Conservation (phyloP, 2,329 filamentous ascomycete genomes). For the Colletotrichum agaves region DNA sequence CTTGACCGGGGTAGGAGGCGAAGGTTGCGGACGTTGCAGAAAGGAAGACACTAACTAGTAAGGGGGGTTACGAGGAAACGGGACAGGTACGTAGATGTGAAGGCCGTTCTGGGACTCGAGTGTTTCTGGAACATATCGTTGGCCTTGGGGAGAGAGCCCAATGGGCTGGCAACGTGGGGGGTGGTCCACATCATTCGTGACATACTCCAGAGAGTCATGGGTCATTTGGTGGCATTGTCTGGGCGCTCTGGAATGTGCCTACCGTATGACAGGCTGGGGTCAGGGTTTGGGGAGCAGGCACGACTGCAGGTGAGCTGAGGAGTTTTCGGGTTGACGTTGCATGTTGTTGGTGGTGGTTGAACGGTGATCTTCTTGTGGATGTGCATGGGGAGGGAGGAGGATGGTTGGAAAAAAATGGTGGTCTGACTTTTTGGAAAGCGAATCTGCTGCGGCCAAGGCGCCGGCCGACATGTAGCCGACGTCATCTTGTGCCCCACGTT, state of each 20-base stretch:
- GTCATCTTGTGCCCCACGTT: conserved; percentile 28
- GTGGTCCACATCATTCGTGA: conserved; percentile 1
- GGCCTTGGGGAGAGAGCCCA: neutral
- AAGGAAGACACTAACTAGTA: neutral
- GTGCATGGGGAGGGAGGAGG: conserved; percentile 15
- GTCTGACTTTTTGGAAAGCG: conserved; percentile 34
- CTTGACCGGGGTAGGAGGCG: conserved; percentile 6
- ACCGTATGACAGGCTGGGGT: conserved; percentile 5
- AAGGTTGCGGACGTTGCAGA: conserved; percentile 10
- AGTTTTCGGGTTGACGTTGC: conserved; percentile 23
- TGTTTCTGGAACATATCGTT: neutral
- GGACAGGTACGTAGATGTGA: conserved; percentile 11
- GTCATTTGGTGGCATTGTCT: neutral
- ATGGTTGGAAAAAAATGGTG: conserved; percentile 27
- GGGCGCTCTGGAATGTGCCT: conserved; percentile 7
- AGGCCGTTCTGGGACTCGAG: neutral
- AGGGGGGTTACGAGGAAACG: conserved; percentile 8
- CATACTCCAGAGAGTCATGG: neutral
- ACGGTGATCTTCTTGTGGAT: conserved; percentile 22
- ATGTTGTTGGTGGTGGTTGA: neutral
- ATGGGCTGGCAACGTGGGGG: conserved; percentile 29
- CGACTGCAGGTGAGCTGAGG: conserved; percentile 33
- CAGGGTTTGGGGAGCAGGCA: conserved; percentile 4
- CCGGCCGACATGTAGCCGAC: conserved; percentile 22
- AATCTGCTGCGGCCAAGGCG: conserved; percentile 16